phyloP scores from a whole-genome alignment of 805 yeast species.

The Maudiozyma saulgeensis region DNA sequence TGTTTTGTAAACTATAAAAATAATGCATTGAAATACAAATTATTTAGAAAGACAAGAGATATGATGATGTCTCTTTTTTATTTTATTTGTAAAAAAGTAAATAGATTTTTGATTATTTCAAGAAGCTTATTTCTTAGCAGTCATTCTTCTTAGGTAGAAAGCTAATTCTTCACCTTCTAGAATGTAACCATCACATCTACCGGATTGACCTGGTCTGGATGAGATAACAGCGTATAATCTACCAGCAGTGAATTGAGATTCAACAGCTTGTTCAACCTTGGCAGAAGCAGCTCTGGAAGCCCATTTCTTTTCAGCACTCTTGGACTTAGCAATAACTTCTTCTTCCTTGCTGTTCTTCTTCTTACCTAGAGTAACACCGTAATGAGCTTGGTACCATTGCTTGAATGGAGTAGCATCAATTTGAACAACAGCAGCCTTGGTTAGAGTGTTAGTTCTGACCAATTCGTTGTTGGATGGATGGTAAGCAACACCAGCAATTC shows the following conservation, averaged over 20 bases:
- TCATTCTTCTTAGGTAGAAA: constrained; percentile 99
- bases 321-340: constrained; percentile 59
- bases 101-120: neutral
- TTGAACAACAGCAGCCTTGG: constrained; percentile 98
- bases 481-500: constrained; percentile 95
- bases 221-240: constrained; percentile 97
- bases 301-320: constrained; percentile 80
- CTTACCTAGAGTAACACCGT: constrained; percentile 91
- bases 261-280: constrained; percentile 82
- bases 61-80: no score
- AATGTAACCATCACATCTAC: constrained; percentile 99
- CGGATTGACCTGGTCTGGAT: constrained; percentile 99
- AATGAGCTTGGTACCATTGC: constrained; percentile 98
- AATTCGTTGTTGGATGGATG: constrained; percentile 99
- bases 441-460: constrained; percentile 98
- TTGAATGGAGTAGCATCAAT: constrained; percentile 99
- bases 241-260: constrained; percentile 97
- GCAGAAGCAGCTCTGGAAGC: constrained; percentile 85
- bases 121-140: constrained; percentile 86
- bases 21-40: no score
- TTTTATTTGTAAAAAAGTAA: neutral
- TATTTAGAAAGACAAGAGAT: no score
- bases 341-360: constrained; percentile 50
- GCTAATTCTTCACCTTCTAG: constrained; percentile 99
- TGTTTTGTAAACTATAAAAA: no score